These are phyloP conservation scores for Micractinium conductrix DNA, from an alignment of 139 green algal genomes.

Conservation along the genomic window DNA sequence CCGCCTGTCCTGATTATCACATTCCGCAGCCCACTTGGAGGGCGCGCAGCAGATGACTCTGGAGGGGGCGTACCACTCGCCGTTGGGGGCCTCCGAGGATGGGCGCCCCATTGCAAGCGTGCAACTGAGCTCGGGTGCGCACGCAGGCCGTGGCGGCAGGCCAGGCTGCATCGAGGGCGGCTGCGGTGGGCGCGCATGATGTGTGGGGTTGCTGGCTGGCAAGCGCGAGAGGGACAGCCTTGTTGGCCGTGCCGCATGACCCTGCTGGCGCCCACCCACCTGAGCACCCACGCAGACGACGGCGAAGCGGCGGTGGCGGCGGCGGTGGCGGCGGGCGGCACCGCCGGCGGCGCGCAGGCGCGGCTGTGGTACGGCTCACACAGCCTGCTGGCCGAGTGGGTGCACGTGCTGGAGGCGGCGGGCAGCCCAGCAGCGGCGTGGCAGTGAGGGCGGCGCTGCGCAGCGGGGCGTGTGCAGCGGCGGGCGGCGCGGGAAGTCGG, in stretches of 20 bases:
- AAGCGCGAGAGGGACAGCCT: no score
- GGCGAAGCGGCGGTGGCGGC: slow-evolving; percentile 5
- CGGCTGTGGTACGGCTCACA: slow-evolving; percentile 26
- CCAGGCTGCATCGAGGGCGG: background rate
- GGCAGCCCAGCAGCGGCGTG: no score
- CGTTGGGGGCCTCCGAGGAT: slow-evolving; percentile 27
- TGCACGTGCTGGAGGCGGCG: slow-evolving; percentile 10
- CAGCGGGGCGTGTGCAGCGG: no score
- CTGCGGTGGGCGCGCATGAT: background rate
- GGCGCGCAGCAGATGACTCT: slow-evolving; percentile 46
- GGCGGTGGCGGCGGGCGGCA: slow-evolving; percentile 4
- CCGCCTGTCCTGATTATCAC: background rate
- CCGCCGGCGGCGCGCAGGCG: background rate
- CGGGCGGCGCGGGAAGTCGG: no score
- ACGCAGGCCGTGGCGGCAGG: no score
- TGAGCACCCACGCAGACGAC: background rate
- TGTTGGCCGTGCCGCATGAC: no score
- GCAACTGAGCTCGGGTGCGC: slow-evolving; percentile 10
- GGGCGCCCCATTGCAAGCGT: slow-evolving; percentile 9
- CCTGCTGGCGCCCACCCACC: background rate
- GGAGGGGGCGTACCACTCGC: slow-evolving; percentile 49
- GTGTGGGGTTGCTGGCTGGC: no score
- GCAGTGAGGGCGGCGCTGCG: no score
- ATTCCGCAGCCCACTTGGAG: slow-evolving; percentile 42
- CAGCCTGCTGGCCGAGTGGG: slow-evolving; percentile 7